These are phyloP conservation scores for Boletellus deceptivus DNA, from an alignment of 1,284 basidiomycete genomes.

Conservation along the genomic window DNA sequence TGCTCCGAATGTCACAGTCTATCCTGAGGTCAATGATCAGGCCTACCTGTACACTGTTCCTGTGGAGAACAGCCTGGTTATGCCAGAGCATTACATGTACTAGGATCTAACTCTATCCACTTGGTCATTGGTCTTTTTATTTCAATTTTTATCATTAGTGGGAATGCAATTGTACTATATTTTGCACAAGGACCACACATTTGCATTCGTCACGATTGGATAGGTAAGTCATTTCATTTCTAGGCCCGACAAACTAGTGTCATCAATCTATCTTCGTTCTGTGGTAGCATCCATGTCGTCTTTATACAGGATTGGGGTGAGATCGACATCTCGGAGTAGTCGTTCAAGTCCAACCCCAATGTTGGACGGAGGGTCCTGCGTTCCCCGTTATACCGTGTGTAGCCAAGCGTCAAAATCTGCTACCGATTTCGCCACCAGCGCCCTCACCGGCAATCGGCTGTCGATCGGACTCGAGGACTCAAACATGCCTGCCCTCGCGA, in stretches of 20 bases:
- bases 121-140: no score
- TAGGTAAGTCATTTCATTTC: no score
- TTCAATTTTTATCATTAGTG: neutral
- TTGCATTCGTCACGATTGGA: no score
- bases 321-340: no score
- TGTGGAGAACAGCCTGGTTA: neutral
- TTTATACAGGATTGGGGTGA: no score
- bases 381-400: slow-evolving; percentile 1
- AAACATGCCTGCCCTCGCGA: slow-evolving; percentile 42
- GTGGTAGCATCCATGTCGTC: no score
- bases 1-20: neutral
- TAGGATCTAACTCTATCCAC: neutral
- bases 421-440: slow-evolving; percentile 10
- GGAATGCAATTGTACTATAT: neutral
- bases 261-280: no score
- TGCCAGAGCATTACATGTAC: neutral
- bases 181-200: neutral
- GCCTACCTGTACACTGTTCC: neutral
- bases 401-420: slow-evolving; percentile 21
- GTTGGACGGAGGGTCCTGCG: no score
- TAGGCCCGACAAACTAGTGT: no score
- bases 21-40: neutral
- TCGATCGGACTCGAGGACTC: slow-evolving; percentile 17
- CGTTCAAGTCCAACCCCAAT: no score
- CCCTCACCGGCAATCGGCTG: slow-evolving; percentile 14